Percentiles rank a stretch among this genome's conserved stretches.
phyloP scores from a whole-genome alignment of 2,329 filamentous ascomycete genomes.

The Hypoxylon sp. region DNA sequence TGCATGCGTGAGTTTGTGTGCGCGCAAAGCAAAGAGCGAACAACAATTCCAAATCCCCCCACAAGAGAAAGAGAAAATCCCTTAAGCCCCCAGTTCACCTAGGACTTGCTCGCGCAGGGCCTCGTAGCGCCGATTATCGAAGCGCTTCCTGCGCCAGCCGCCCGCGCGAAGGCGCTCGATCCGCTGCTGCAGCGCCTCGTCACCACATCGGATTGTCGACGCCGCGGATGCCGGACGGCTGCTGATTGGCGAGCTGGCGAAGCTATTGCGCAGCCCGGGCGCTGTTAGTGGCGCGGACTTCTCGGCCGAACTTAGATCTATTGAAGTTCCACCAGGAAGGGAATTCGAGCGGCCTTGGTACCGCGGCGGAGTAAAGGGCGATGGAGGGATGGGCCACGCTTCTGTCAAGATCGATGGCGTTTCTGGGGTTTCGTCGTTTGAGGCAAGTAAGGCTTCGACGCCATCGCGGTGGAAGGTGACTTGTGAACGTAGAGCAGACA shows the following conservation, averaged over 20 bases:
- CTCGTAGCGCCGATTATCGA: conserved; percentile 68
- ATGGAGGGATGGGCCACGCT: conserved; percentile 21
- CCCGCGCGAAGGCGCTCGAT: conserved; percentile 68
- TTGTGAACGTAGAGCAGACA: conserved; percentile 64
- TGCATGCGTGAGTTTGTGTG: not conserved
- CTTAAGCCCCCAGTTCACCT: conserved; percentile 61
- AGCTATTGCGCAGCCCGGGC: conserved; percentile 21
- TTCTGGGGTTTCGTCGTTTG: conserved; percentile 44
- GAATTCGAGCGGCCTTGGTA: conserved; percentile 29
- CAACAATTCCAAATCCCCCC: too few species aligned
- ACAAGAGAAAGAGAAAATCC: not conserved
- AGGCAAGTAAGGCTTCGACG: conserved; percentile 60
- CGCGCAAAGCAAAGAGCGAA: too few species aligned
- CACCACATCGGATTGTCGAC: conserved; percentile 44
- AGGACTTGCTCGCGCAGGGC: conserved; percentile 58
- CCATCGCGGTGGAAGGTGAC: conserved; percentile 64
- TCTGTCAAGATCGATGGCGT: conserved; percentile 32
- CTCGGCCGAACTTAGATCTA: conserved; percentile 1
- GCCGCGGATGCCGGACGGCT: conserved; percentile 36
- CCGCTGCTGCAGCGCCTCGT: conserved; percentile 59
- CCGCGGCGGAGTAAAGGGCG: conserved; percentile 21
- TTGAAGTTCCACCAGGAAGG: conserved; percentile 18
- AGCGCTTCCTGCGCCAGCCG: conserved; percentile 70
- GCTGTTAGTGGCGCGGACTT: conserved; percentile 22
- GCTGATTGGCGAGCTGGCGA: conserved; percentile 21